Conservation (phyloP, 73 alveolate genomes). For the Stentor roeselii region DNA sequence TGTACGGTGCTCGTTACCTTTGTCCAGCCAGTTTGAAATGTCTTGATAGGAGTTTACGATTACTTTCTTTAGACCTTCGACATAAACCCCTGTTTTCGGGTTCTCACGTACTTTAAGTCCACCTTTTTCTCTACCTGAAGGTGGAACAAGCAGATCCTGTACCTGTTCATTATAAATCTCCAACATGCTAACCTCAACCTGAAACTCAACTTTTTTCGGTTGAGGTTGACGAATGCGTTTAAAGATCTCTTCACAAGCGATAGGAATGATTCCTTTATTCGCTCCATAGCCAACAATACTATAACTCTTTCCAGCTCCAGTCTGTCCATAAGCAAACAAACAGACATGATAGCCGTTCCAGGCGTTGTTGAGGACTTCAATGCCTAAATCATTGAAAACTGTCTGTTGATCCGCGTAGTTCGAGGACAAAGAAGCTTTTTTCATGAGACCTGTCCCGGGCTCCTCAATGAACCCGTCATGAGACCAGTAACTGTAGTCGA, state of each 20-base stretch:
- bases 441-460: not conserved
- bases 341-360: constrained; percentile 99
- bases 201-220: constrained; percentile 38
- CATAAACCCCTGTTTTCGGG: constrained; percentile 91
- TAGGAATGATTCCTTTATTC: constrained; percentile 98
- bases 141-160: constrained; percentile 85
- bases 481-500: constrained; percentile 98
- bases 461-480: constrained; percentile 92
- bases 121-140: constrained; percentile 78
- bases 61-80: constrained; percentile 83
- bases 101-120: constrained; percentile 94
- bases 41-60: constrained; percentile 90
- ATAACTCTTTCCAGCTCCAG: constrained; percentile 91
- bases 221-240: constrained; percentile 51
- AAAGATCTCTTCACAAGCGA: constrained; percentile 97
- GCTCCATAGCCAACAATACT: constrained; percentile 99
- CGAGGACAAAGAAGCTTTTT: constrained; percentile 31
- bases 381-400: constrained; percentile 89
- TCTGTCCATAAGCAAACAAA: constrained; percentile 97
- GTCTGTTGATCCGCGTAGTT: constrained; percentile 92
- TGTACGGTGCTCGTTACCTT: constrained; percentile 89
- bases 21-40: constrained; percentile 86
- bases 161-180: constrained; percentile 98
- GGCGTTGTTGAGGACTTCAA: constrained; percentile 74
- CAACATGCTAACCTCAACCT: constrained; percentile 89